Base-by-base conservation (phyloP, 148 eudicot species). In the Nepenthes gracilis region DNA sequence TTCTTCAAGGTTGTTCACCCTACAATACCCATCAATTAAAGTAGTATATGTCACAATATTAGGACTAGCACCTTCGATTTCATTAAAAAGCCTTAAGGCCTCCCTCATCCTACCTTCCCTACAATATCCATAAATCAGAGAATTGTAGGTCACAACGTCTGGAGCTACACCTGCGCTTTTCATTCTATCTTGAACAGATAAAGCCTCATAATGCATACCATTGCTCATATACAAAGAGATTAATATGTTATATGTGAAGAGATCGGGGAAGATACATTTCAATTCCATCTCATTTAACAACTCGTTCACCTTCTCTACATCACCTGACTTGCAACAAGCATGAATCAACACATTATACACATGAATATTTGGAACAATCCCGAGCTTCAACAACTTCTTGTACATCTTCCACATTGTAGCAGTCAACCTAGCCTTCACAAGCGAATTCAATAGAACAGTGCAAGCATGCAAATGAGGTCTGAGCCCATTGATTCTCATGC, bases 171-270 rank as follows among this genome's bases (percentile, higher is more conserved):
- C 82, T 35, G 74, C 74, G 61, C 70, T 75, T 57, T 88, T 75
- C 98, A 92, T 92, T 74, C 83, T 83, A 65, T 88, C 80, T 68
- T 85, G 94, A 66, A 88, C 74, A 15, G 67, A 74, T 59, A 92
- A 77, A 59, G 96, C 96, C 72, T 88, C 94, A 70, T 85, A 92
- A 69, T 92, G 82, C 90, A 78, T 82, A 72, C 90, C 85, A 72
- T 75, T 88, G 73, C 76, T 85, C 75, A 83, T 74, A 68, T 83
- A 92, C 79, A 88, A 68, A 13, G 90, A 88, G 58, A 92, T 92
- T 74, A 92, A 54, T 35, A 94, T 88, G 57, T 92, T 92, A 64
- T 78, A 85, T 33, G 98, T 92, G 66, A 81, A 83, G 57, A 85
- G 75, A 67, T 92, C 98, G 12, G 94, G 86, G 58, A 62, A 65